Base-by-base conservation (phyloP, 192 early-diverging fungal genomes). In the Ambispora gerdemannii region DNA sequence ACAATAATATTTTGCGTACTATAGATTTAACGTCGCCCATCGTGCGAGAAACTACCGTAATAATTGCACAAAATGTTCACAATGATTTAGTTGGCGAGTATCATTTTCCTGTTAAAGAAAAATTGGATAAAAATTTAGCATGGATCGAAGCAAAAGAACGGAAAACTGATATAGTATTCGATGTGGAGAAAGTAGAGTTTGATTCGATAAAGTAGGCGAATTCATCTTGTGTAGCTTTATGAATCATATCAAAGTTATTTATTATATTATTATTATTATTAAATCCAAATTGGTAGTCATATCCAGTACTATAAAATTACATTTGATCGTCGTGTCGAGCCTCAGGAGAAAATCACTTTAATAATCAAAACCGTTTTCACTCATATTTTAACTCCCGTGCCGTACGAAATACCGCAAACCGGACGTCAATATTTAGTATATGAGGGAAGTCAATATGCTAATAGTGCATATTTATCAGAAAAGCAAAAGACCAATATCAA, bases 401-500 rank as follows among this genome's bases (percentile, higher is more conserved):
- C 90, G 8, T 59, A 53, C 1, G 69, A 78, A 13, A 77, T 90
- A 6, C 74, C 71, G 24, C 94, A 94, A 78, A 71, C 77, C 4
- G 88, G 84, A 34, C 83, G 85, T 67, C 94, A 95, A 75, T 64
- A 73, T 51, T 78, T 93, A 50, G 58, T 80, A 53, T 93, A 84
- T 76, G 49, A 63, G 6, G 88, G 87, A 63, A 85, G 83, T 69
- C 74, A 81, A 3, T 87, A 88, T 68, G 82, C 88, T 25, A 68
- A 75, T 34, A 88, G 87, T 19, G 84, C 84, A 6, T 96, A 97
- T 76, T 61, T 75, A 24, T 80, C 86, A 19, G 50, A 82, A 25
- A 88, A 92, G 81, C 85, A 88, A 63, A 95, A 92, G 73, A 93
- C 91, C 8, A 83, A 84, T 25, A 84, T 98, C 28, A 80, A 82